Conservation (phyloP, 371 early-diverging fungal species). For the Funneliformis caledonium region DNA sequence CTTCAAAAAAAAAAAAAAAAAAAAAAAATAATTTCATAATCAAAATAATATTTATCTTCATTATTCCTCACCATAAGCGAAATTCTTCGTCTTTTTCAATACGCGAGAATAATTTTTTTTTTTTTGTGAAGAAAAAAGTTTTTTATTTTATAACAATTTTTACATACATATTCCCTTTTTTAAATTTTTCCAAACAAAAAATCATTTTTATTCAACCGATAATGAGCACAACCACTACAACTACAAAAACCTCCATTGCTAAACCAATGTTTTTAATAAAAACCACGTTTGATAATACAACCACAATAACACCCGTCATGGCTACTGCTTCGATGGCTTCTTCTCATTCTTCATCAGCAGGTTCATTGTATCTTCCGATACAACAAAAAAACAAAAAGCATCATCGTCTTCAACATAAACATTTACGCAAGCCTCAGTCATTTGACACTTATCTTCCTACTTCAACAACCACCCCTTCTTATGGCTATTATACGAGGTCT, state of each 20-base stretch:
- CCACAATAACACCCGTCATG: not conserved
- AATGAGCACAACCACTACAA: not conserved
- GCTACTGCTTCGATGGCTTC: not conserved
- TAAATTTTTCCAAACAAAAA: too few species aligned
- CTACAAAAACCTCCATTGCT: not conserved
- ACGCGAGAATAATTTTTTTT: too few species aligned
- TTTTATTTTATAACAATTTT: too few species aligned
- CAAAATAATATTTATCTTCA: too few species aligned
- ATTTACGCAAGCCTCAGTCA: constrained; percentile 31
- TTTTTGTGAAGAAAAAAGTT: too few species aligned
- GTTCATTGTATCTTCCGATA: not conserved
- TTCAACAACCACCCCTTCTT: not conserved
- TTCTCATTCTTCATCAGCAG: not conserved
- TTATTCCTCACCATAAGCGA: too few species aligned
- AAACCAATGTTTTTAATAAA: not conserved
- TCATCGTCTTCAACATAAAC: not conserved
- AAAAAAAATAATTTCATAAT: too few species aligned
- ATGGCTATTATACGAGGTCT: not conserved
- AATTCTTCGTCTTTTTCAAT: too few species aligned
- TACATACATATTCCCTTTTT: too few species aligned
- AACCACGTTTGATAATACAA: not conserved
- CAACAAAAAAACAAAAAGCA: not conserved
- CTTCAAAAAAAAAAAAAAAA: too few species aligned
- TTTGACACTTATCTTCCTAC: constrained; percentile 15
- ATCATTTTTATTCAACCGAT: too few species aligned